phyloP scores from a whole-genome alignment of 2,329 filamentous ascomycete genomes.

The Thielaviopsis populi region DNA sequence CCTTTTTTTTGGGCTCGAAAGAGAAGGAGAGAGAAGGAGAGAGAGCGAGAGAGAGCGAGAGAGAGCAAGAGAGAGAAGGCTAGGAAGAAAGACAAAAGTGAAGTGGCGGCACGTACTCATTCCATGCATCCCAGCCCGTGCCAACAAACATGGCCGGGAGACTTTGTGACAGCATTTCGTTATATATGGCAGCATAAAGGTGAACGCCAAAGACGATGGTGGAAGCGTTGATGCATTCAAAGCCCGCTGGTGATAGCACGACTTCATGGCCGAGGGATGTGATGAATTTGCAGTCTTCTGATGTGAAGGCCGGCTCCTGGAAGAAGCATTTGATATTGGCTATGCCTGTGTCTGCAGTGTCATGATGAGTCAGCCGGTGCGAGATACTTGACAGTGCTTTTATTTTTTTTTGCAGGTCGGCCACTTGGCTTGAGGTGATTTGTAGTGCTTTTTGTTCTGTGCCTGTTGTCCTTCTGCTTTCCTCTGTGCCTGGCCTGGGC shows the following conservation, averaged over 20 bases:
- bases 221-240: constrained; percentile 31
- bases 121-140: constrained; percentile 37
- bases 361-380: not conserved
- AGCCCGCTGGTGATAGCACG: constrained; percentile 38
- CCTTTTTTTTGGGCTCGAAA: no score
- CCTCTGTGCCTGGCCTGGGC: not conserved
- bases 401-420: no score
- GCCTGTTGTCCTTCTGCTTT: no score
- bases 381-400: no score
- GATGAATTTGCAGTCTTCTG: constrained; percentile 37
- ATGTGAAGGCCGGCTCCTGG: constrained; percentile 40
- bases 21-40: no score
- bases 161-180: constrained; percentile 31
- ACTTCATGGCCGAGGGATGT: constrained; percentile 37
- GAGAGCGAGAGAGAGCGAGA: not conserved
- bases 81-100: no score
- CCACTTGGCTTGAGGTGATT: no score
- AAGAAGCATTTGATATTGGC: constrained; percentile 32
- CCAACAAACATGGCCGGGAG: constrained; percentile 44
- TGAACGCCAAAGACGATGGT: constrained; percentile 50
- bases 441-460: no score
- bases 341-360: not conserved
- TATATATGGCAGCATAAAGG: constrained; percentile 40
- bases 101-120: constrained; percentile 28
- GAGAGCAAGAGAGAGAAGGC: not conserved